Evolutionary conservation across 2,329 filamentous ascomycete genomes (phyloP).

Genomic region (Paracoccidioides brasiliensis): DNA sequence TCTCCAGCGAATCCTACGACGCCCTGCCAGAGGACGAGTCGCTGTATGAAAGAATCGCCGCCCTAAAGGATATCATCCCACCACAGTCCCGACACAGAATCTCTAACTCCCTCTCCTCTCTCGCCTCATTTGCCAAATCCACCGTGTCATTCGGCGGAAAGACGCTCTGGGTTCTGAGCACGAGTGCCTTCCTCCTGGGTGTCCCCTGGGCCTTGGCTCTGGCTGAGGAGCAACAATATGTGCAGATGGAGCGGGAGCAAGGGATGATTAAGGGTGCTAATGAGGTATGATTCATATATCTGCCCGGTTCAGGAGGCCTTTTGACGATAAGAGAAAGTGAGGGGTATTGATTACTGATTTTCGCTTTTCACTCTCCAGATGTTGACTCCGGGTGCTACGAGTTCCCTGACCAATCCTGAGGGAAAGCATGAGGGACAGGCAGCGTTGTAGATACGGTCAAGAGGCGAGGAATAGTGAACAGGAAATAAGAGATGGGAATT

Average conservation of each 20-base stretch:
- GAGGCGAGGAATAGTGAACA: background rate
- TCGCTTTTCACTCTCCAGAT: slow-evolving; percentile 18
- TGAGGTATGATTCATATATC: slow-evolving; percentile 43
- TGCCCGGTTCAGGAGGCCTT: too few relatives aligned
- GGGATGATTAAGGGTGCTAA: slow-evolving; percentile 85
- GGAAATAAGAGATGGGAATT: background rate
- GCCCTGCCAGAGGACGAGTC: slow-evolving; percentile 40
- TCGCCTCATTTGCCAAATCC: slow-evolving; percentile 33
- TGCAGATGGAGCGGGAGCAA: slow-evolving; percentile 97
- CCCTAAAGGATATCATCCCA: slow-evolving; percentile 63
- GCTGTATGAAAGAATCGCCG: slow-evolving; percentile 55
- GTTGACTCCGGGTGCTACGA: slow-evolving; percentile 28
- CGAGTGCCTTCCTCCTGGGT: slow-evolving; percentile 75
- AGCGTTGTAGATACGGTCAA: slow-evolving; percentile 20
- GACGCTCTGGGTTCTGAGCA: slow-evolving; percentile 80
- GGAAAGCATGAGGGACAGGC: slow-evolving; percentile 22
- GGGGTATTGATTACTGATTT: background rate
- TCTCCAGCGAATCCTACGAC: slow-evolving; percentile 66
- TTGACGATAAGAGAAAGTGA: background rate
- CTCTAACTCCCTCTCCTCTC: slow-evolving; percentile 41
- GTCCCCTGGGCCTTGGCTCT: slow-evolving; percentile 89
- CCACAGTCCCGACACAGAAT: slow-evolving; percentile 58
- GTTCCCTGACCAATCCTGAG: slow-evolving; percentile 9
- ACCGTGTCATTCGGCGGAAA: slow-evolving; percentile 59
- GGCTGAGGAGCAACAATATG: slow-evolving; percentile 88